A percentile compares a stretch with the other conserved stretches of the same genome.
These are phyloP conservation scores for Sporopachydermia cereana DNA, from an alignment of 1,139 yeast genomes.

Conservation along the genomic window DNA sequence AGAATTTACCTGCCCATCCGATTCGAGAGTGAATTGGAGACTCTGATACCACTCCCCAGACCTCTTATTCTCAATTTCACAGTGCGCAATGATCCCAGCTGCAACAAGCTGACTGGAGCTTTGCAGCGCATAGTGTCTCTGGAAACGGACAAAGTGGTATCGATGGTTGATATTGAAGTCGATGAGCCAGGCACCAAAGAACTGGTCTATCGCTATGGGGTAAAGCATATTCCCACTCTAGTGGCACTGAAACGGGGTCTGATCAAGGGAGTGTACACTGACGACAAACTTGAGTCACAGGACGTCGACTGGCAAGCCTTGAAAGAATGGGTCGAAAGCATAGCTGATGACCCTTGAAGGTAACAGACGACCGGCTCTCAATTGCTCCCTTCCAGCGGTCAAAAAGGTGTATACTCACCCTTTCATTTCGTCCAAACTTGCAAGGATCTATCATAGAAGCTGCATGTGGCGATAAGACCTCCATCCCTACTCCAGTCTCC, in stretches of 20 bases:
- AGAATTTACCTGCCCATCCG: conserved; percentile 35
- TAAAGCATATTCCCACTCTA: conserved; percentile 43
- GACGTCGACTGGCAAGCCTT: conserved; percentile 42
- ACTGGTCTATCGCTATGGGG: conserved; percentile 42
- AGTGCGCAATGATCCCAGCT: conserved; percentile 48
- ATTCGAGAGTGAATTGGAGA: conserved; percentile 42
- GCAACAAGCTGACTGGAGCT: conserved; percentile 53
- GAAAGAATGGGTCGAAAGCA: conserved; percentile 42
- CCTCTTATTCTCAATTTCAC: conserved; percentile 70
- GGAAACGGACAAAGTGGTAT: conserved; percentile 40
- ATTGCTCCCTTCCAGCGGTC: too few relatives aligned
- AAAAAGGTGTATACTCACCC: too few relatives aligned
- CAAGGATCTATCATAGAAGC: conserved; percentile 77
- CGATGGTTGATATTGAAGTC: conserved; percentile 58
- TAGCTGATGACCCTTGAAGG: conserved; percentile 29
- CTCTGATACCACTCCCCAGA: conserved; percentile 35
- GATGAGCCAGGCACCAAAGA: conserved; percentile 55
- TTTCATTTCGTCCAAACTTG: conserved; percentile 49
- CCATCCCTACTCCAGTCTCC: conserved; percentile 68
- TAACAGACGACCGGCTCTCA: too few relatives aligned
- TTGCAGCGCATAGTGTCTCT: conserved; percentile 44
- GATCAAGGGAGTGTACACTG: conserved; percentile 41
- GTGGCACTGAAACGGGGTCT: conserved; percentile 58
- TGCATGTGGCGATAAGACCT: conserved; percentile 54
- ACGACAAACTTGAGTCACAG: conserved; percentile 24